Evolutionary conservation across 2,329 filamentous ascomycete genomes (phyloP).

Genomic region (Drechslerella dactyloides): DNA sequence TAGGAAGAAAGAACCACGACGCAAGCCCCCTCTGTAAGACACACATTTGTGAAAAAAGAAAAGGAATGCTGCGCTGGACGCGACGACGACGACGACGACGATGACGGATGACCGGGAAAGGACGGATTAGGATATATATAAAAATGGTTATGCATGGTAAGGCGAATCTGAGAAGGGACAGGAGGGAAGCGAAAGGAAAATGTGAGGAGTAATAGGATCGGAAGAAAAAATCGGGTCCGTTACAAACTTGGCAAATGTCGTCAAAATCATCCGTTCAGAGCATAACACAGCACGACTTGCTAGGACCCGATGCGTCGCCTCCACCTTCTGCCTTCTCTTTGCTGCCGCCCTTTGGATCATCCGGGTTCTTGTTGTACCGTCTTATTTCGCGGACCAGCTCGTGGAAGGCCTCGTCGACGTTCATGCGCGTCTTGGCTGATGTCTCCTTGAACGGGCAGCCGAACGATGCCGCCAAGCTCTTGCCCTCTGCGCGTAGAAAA

Average conservation of each 20-base stretch:
- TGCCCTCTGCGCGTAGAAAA: conserved; percentile 72
- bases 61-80: conserved; percentile 48
- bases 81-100: conserved; percentile 36
- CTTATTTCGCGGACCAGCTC: conserved; percentile 97
- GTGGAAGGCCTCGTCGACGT: conserved; percentile 98
- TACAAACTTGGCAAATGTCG: conserved; percentile 35
- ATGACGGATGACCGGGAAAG: conserved; percentile 18
- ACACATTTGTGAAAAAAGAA: conserved; percentile 41
- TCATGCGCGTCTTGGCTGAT: conserved; percentile 95
- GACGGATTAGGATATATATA: conserved; percentile 43
- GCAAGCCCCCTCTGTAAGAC: conserved; percentile 6
- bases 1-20: conserved; percentile 4
- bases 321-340: conserved; percentile 61
- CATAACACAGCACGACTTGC: conserved; percentile 54
- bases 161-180: conserved; percentile 25
- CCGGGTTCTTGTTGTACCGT: conserved; percentile 98
- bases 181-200: conserved; percentile 22
- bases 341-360: conserved; percentile 62
- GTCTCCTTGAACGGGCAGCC: conserved; percentile 99
- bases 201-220: conserved; percentile 36
- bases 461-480: conserved; percentile 82
- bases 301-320: conserved; percentile 65
- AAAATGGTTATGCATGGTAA: conserved; percentile 47
- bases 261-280: conserved; percentile 48
- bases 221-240: conserved; percentile 47